Evolutionary conservation across 179 eudicot species (phyloP), one percentile per base, ranked within the genome.

Genomic region (Gypsophila paniculata): DNA sequence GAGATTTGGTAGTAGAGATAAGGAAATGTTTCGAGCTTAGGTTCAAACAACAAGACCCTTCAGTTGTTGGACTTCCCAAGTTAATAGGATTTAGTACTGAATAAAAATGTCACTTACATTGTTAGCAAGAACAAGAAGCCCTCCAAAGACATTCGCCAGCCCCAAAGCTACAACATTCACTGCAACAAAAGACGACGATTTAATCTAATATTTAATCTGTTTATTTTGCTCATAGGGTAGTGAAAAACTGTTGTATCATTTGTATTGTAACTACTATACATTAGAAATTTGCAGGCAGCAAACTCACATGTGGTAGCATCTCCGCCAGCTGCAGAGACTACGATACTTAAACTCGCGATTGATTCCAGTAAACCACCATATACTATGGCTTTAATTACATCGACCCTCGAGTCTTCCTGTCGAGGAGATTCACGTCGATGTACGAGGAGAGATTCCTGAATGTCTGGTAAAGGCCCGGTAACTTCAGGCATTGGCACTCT

Each of bases 241-340:
- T n/a, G 6, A 42, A 6, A 42, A 6, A 2, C 46, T 42, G 46
- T 6, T 2, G 6, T 42, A 42, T 42, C 46, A 39, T 39, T 39
- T 39, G 44, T 39, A 39, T 8, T 8, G 6, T 2, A 39, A 39
- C 44, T 39, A 39, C 44, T 39, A 0, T 44, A n/a, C 15, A 26
- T 26, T 2, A 32, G 15, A 17, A 25, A 21, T 26, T 32, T 48
- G 32, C 34, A 76, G 48, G 22, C 19, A 52, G 64, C 29, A 71
- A 78, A 79, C 82, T 86, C 84, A 94, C 99, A 76, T 77, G 99
- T 91, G 55, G 87, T 72, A 15, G 97, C 85, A 71, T 88, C 87
- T 66, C 92, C 94, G 74, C 93, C 98, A 57, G 87, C 95, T 21
- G 96, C 98, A 38, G 98, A 93, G 46, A 86, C 78, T 32, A 93